Evolutionary conservation across 2,329 filamentous ascomycete genomes (phyloP).

Genomic region (Microsporum ferrugineum): DNA sequence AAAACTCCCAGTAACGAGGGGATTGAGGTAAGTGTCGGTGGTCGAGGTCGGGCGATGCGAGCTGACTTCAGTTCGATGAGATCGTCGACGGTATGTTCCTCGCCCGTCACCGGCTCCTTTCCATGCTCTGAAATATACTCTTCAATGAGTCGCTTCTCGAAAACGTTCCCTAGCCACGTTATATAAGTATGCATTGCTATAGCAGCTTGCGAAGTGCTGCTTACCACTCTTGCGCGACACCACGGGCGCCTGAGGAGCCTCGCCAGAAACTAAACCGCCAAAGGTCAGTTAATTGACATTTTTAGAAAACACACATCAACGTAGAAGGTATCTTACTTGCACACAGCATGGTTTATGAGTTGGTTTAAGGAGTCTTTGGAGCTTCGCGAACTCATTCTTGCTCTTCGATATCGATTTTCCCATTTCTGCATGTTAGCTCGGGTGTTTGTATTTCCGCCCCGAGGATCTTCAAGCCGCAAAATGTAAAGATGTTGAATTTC

Average conservation of each 20-base stretch:
- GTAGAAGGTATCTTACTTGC: conserved; percentile 46
- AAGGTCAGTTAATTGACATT: conserved; percentile 2
- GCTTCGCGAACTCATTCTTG: background rate
- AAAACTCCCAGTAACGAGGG: conserved; percentile 87
- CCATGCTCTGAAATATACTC: conserved; percentile 88
- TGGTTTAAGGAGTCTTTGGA: background rate
- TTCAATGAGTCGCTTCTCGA: conserved; percentile 90
- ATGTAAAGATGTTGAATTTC: too few relatives aligned
- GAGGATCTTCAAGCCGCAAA: background rate
- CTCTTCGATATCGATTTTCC: background rate
- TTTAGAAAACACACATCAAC: background rate
- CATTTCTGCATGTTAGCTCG: conserved; percentile 4
- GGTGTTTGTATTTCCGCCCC: conserved; percentile 8
- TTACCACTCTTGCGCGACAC: conserved; percentile 87
- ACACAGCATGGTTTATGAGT: conserved; percentile 42
- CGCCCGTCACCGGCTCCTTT: conserved; percentile 80
- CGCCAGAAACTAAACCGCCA: conserved; percentile 65
- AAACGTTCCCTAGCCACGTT: conserved; percentile 59
- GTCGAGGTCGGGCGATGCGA: conserved; percentile 74
- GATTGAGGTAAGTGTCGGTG: conserved; percentile 89
- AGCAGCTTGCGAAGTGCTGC: conserved; percentile 25
- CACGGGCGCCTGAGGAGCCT: conserved; percentile 88
- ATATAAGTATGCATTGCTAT: conserved; percentile 21
- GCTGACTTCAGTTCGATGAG: conserved; percentile 76
- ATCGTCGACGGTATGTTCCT: conserved; percentile 72